A percentile compares a stretch with the other conserved stretches of the same genome.
Evolutionary conservation across 2,329 filamentous ascomycete species (phyloP).

Genomic region (Ascosphaera aggregata): DNA sequence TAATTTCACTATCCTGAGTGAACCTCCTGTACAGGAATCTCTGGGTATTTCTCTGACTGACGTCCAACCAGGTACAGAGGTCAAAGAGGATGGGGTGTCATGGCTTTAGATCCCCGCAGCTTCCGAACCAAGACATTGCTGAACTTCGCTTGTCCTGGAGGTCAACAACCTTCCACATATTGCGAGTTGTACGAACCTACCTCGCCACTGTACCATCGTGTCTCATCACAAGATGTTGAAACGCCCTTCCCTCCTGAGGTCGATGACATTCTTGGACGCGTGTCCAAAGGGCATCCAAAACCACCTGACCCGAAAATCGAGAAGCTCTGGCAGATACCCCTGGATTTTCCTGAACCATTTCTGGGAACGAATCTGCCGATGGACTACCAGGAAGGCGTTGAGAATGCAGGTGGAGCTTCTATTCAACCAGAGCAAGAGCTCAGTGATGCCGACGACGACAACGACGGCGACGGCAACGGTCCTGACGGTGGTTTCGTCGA

Average conservation of each 20-base stretch:
- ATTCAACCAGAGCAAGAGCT: conserved; percentile 2
- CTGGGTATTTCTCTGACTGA: not conserved
- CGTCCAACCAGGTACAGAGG: not conserved
- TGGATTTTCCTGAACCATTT: conserved; percentile 7
- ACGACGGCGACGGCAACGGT: conserved; percentile 5
- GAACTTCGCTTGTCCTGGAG: not conserved
- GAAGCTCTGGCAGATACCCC: conserved; percentile 6
- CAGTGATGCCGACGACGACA: conserved; percentile 4
- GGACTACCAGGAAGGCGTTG: conserved; percentile 4
- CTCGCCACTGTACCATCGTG: not conserved
- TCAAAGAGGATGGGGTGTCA: conserved; percentile 22
- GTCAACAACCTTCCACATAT: not conserved
- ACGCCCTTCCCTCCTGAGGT: not conserved
- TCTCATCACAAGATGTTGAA: not conserved
- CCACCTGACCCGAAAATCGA: not conserved
- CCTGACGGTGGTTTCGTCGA: conserved; percentile 6
- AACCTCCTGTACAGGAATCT: too few species aligned
- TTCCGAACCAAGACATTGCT: conserved; percentile 15
- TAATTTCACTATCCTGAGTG: too few species aligned
- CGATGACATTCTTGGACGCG: conserved; percentile 2
- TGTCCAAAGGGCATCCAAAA: conserved; percentile 1
- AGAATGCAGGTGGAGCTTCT: not conserved
- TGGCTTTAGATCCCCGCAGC: conserved; percentile 21
- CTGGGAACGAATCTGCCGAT: conserved; percentile 6
- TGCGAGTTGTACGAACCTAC: not conserved